phyloP scores from a whole-genome alignment of 2,329 filamentous ascomycete genomes.

The Colletotrichum sp. region DNA sequence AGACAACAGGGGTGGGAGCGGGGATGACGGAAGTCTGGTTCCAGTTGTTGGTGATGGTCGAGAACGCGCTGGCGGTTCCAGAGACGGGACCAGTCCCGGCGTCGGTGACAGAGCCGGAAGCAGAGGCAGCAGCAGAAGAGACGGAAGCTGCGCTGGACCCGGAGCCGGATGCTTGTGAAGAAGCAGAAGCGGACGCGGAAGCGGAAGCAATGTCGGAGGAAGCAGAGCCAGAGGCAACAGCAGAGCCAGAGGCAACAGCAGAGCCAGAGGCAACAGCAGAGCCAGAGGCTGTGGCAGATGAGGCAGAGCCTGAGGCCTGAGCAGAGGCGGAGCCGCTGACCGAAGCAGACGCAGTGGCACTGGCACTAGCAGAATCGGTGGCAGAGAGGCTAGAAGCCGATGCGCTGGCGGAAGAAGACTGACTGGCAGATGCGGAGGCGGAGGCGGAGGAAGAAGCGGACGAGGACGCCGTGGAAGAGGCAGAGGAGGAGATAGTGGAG shows the following conservation, averaged over 20 bases:
- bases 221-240: background rate
- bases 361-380: background rate
- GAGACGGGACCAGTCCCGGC: background rate
- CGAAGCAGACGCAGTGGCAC: background rate
- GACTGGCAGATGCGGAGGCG: background rate
- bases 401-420: background rate
- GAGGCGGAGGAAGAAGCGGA: background rate
- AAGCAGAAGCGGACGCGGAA: background rate
- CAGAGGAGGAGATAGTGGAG: background rate
- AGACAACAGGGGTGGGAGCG: constrained; percentile 9
- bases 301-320: background rate
- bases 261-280: background rate
- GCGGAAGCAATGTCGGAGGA: background rate
- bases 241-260: background rate
- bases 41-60: background rate
- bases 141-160: background rate
- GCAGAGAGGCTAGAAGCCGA: background rate
- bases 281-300: background rate
- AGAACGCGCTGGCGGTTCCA: background rate
- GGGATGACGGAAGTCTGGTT: background rate
- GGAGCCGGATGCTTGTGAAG: background rate
- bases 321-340: background rate
- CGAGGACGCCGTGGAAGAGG: background rate
- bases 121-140: background rate
- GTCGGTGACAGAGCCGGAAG: background rate